phyloP scores from a whole-genome alignment of 768 basidiomycete species.

The Asterophora lycoperdoides region DNA sequence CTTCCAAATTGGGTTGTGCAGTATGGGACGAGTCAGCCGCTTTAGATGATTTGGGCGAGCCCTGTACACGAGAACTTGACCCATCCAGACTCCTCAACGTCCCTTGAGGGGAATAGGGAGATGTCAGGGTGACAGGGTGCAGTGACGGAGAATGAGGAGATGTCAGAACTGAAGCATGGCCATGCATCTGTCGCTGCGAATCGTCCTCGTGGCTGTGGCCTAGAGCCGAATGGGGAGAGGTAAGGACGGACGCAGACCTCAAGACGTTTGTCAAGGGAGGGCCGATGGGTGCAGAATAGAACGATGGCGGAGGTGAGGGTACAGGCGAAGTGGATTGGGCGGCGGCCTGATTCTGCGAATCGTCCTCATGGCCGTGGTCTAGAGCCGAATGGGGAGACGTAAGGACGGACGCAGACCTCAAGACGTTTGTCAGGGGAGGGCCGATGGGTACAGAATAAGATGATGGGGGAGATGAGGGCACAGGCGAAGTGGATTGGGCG shows the following conservation, averaged over 20 bases:
- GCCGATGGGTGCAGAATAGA: constrained; percentile 1
- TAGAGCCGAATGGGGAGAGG: constrained; percentile 30
- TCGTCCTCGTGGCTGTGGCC: constrained; percentile 12
- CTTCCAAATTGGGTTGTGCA: constrained; percentile 20
- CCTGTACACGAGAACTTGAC: constrained; percentile 7
- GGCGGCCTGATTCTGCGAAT: background rate
- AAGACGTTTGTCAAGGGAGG: background rate
- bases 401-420: no score
- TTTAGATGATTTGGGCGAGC: constrained; percentile 17
- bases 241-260: constrained; percentile 23
- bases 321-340: background rate
- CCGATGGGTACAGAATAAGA: constrained; percentile 1
- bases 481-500: background rate
- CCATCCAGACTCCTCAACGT: constrained; percentile 14
- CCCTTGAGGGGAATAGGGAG: constrained; percentile 32
- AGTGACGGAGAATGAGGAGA: constrained; percentile 27
- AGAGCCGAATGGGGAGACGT: no score
- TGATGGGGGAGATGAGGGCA: constrained; percentile 1
- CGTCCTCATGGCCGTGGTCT: no score
- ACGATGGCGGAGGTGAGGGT: constrained; percentile 1
- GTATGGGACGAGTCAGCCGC: constrained; percentile 11
- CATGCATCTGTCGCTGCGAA: background rate
- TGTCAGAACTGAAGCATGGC: constrained; percentile 27
- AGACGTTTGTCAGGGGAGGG: constrained; percentile 5
- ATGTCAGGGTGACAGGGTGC: constrained; percentile 25